Percentiles rank a stretch among this genome's conserved stretches.
phyloP scores from a whole-genome alignment of 768 basidiomycete genomes.

The Termitomyces sp. region DNA sequence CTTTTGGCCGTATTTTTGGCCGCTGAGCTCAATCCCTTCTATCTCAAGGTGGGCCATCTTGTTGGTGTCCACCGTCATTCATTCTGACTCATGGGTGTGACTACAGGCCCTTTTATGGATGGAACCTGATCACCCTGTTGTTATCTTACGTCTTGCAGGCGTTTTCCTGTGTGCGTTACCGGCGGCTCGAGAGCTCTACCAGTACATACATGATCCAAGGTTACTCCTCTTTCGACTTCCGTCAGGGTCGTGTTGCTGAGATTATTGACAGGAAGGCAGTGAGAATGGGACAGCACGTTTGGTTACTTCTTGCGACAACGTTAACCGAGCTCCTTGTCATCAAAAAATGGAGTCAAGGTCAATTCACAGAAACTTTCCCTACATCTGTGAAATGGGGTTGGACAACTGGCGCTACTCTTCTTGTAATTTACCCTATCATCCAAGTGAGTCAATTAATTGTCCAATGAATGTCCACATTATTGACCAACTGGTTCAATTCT shows the following conservation, averaged over 20 bases:
- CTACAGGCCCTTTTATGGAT: conserved; percentile 70
- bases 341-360: conserved; percentile 76
- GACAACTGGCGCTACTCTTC: conserved; percentile 51
- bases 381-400: conserved; percentile 61
- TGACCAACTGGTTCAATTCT: not conserved
- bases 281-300: conserved; percentile 87
- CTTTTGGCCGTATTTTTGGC: conserved; percentile 77
- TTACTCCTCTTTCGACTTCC: conserved; percentile 23
- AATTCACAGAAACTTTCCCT: conserved; percentile 66
- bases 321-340: conserved; percentile 79
- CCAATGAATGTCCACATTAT: not conserved
- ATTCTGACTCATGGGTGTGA: not conserved
- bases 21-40: conserved; percentile 86
- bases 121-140: conserved; percentile 86
- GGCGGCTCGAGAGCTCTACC: conserved; percentile 79
- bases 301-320: conserved; percentile 85
- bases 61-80: conserved; percentile 2
- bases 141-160: conserved; percentile 67
- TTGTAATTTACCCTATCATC: conserved; percentile 66
- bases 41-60: conserved; percentile 61
- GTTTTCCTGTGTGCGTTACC: conserved; percentile 87
- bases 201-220: conserved; percentile 82
- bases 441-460: conserved; percentile 42
- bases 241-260: not conserved
- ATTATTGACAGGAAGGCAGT: conserved; percentile 57